Conservation (phyloP, 768 basidiomycete genomes). For the Kwoniella sp. region DNA sequence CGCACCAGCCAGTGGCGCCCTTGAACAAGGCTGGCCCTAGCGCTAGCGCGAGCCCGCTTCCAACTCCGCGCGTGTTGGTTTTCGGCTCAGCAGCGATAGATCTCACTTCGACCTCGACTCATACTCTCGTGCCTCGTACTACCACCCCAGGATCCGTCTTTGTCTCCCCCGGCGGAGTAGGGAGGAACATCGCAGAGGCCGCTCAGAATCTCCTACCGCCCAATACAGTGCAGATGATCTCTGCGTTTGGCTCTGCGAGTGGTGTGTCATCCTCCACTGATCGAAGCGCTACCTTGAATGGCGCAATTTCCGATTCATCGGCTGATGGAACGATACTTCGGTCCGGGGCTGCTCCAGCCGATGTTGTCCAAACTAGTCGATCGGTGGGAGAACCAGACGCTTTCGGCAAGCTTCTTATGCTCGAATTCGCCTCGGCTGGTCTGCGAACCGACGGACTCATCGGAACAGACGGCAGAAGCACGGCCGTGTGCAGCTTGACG, state of each 20-base stretch:
- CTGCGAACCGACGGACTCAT: slow-evolving; percentile 82
- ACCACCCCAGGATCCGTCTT: slow-evolving; percentile 78
- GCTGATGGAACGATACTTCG: no score
- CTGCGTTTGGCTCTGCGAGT: slow-evolving; percentile 59
- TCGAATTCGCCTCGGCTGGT: slow-evolving; percentile 66
- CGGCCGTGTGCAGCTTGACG: slow-evolving; percentile 85
- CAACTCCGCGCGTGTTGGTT: slow-evolving; percentile 62
- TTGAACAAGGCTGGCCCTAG: no score
- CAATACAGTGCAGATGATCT: slow-evolving; percentile 63
- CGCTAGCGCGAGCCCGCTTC: no score
- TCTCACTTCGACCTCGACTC: slow-evolving; percentile 62
- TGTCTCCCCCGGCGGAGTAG: slow-evolving; percentile 83
- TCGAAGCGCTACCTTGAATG: not conserved
- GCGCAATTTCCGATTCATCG: not conserved
- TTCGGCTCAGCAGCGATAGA: slow-evolving; percentile 89
- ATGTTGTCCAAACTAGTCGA: no score
- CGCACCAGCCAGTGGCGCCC: not conserved
- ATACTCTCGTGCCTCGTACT: slow-evolving; percentile 62
- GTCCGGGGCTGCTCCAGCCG: not conserved
- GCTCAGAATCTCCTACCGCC: slow-evolving; percentile 66
- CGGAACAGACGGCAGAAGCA: slow-evolving; percentile 59
- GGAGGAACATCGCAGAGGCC: slow-evolving; percentile 92
- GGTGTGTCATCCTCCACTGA: not conserved
- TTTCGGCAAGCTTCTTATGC: slow-evolving; percentile 69
- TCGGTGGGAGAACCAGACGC: slow-evolving; percentile 59